Base-by-base conservation (phyloP, 2,329 filamentous ascomycete genomes). In the Fusarium pseudoanthophilum region DNA sequence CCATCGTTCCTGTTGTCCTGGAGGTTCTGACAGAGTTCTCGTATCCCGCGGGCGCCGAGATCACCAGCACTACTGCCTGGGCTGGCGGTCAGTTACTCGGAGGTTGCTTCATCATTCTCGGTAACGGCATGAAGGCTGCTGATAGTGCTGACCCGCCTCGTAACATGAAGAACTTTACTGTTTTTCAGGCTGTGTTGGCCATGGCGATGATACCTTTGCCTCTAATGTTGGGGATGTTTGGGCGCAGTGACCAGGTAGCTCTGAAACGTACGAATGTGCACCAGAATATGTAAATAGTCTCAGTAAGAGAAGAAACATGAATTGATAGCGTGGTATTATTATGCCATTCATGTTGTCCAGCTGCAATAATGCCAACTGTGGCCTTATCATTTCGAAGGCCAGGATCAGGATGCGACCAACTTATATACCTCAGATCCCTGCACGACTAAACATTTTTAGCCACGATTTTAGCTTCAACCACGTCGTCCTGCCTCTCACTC, bases 151-250 rank as follows among this genome's bases (percentile, higher is more conserved):
- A 43, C 4, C 37, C 52, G 4, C 52, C 52, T 56, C 52, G 11
- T 15, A 43, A 43, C 5, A 42, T 56, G 52, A 43, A 56, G 4
- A 21, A 32, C 11, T 42, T 43, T 1, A 43, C 52, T 1, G 2
- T 43, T 2, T 32, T 32, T 9, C 26, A 43, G 5, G 52, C 52
- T 20, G 37, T 43, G 11, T 11, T 56, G 21, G 37, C 36, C 2
- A 56, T 56, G 52, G 52, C 37, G 7, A 43, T 43, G 52, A 32
- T 43, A 56, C 37, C 52, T 24, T 24, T 56, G 21, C 37, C 37
- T 8, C 6, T 56, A 11, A 43, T 56, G 52, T 3, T 56, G 2
- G 26, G 37, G 15, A 6, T 56, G 28, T 56, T 56, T 43, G 37
- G 52, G 4, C 52, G 52, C 9, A 56, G 37, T 32, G 52, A 56